Evolutionary conservation across 169 alveolate species (phyloP).

Genomic region (Pseudocohnilembus persalinus): DNA sequence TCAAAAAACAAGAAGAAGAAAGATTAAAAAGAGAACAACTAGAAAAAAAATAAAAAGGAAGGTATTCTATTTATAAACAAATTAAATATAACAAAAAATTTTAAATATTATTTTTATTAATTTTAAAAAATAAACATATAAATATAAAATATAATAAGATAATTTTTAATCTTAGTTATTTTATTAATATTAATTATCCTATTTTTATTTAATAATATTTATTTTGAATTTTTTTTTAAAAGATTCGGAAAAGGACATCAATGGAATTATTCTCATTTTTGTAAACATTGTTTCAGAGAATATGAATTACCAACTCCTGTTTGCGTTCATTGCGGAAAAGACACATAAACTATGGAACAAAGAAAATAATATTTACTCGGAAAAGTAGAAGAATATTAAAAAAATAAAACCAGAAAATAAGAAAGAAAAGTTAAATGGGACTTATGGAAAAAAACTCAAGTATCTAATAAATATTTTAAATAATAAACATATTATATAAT

Average conservation of each 20-base stretch:
- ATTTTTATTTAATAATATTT: constrained; percentile 17
- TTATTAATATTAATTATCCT: constrained; percentile 49
- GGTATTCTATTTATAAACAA: no score
- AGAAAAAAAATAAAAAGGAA: constrained; percentile 58
- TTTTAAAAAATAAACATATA: no score
- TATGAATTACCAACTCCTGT: constrained; percentile 62
- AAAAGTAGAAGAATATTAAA: constrained; percentile 77
- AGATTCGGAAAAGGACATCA: constrained; percentile 81
- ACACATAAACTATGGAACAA: constrained; percentile 68
- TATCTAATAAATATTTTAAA: no score
- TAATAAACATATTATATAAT: no score
- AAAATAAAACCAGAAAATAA: constrained; percentile 60
- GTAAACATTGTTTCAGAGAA: constrained; percentile 82
- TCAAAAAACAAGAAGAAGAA: constrained; percentile 54
- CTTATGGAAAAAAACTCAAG: constrained; percentile 86
- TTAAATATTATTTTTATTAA: no score
- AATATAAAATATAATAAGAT: no score
- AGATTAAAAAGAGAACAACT: constrained; percentile 43
- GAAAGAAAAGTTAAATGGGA: constrained; percentile 84
- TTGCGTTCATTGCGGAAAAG: constrained; percentile 76
- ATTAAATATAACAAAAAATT: no score
- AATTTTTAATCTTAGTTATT: neutral
- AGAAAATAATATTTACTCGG: constrained; percentile 59
- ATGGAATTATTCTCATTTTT: constrained; percentile 71
- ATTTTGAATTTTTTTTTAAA: constrained; percentile 14